A percentile compares a stretch with the other conserved stretches of the same genome.
phyloP scores from a whole-genome alignment of 2,329 filamentous ascomycete species.

The Cryphonectria japonica region DNA sequence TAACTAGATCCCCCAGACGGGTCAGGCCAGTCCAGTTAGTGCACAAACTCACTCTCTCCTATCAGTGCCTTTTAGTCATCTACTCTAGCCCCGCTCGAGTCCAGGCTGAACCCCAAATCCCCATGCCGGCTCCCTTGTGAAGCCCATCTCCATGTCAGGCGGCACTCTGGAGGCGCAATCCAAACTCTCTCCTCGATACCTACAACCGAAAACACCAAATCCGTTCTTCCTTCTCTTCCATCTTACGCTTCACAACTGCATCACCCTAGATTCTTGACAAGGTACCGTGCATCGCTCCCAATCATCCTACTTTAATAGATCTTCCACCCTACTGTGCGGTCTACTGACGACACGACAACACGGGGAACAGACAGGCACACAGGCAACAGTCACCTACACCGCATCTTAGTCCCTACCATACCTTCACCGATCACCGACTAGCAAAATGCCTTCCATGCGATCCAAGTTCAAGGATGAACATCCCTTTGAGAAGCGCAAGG shows the following conservation, averaged over 20 bases:
- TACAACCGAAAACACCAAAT: neutral
- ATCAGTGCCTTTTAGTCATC: neutral
- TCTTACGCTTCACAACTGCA: slow-evolving; percentile 13
- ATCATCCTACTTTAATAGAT: neutral
- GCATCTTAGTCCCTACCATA: slow-evolving; percentile 15
- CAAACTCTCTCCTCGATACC: neutral
- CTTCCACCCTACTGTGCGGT: neutral
- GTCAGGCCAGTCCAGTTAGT: neutral
- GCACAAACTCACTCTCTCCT: neutral
- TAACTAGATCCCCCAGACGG: neutral
- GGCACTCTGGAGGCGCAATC: slow-evolving; percentile 10
- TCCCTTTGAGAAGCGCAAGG: slow-evolving; percentile 99
- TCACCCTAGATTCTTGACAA: neutral
- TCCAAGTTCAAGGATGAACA: slow-evolving; percentile 99
- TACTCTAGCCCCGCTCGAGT: neutral
- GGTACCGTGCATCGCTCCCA: slow-evolving; percentile 10
- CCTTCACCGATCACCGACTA: slow-evolving; percentile 25
- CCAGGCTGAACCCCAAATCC: slow-evolving; percentile 3
- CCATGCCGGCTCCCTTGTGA: slow-evolving; percentile 1
- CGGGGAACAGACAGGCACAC: slow-evolving; percentile 7
- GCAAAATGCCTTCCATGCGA: slow-evolving; percentile 63
- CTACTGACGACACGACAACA: slow-evolving; percentile 2
- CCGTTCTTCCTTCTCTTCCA: slow-evolving; percentile 3
- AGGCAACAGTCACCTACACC: slow-evolving; percentile 22
- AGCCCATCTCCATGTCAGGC: slow-evolving; percentile 14